These are phyloP conservation scores for Russula emetica DNA, from an alignment of 768 basidiomycete genomes.

Conservation along the genomic window DNA sequence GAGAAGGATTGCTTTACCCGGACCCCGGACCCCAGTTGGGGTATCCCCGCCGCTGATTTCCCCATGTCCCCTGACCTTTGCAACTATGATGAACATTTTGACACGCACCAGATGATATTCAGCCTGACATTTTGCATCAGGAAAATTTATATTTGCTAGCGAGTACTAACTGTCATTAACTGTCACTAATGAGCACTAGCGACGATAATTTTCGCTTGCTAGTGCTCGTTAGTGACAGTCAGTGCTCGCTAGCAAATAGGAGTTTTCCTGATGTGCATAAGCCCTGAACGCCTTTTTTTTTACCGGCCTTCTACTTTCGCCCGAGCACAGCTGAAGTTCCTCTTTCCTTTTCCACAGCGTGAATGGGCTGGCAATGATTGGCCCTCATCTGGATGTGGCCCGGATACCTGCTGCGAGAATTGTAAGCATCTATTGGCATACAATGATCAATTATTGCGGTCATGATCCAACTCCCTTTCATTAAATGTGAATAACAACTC, in stretches of 20 bases:
- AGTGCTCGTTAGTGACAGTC: too few species aligned
- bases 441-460: not conserved
- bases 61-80: slow-evolving; percentile 39
- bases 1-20: slow-evolving; percentile 10
- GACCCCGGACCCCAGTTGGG: slow-evolving; percentile 36
- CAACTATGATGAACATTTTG: slow-evolving; percentile 50
- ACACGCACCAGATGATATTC: slow-evolving; percentile 51
- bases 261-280: too few species aligned
- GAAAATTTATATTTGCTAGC: too few species aligned
- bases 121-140: slow-evolving; percentile 61
- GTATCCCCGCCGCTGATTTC: slow-evolving; percentile 36
- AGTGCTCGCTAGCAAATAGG: too few species aligned
- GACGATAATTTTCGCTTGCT: too few species aligned
- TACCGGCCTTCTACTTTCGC: slow-evolving; percentile 6
- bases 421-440: slow-evolving; percentile 38
- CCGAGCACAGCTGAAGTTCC: not conserved
- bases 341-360: not conserved
- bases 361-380: too few species aligned
- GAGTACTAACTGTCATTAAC: too few species aligned
- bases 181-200: too few species aligned
- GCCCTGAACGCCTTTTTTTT: slow-evolving; percentile 17
- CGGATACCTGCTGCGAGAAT: slow-evolving; percentile 38
- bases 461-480: not conserved
- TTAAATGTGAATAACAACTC: slow-evolving; percentile 60
- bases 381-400: slow-evolving; percentile 37